Evolutionary conservation across 805 yeast genomes (phyloP).

Genomic region (Nematodospora valgi): DNA sequence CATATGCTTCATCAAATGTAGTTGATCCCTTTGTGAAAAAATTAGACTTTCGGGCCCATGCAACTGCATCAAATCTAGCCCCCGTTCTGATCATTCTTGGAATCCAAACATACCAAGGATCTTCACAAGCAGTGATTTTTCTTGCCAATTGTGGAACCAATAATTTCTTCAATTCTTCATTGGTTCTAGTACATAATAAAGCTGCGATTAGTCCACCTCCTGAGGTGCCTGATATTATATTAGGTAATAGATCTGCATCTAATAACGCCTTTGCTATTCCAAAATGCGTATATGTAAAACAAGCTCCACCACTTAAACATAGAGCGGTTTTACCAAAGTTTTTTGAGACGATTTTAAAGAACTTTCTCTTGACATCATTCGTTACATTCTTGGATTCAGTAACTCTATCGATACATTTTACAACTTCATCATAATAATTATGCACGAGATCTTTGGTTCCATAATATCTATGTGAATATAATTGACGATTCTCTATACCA

Average conservation of each 20-base stretch:
- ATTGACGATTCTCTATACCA: conserved; percentile 68
- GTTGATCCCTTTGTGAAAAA: conserved; percentile 74
- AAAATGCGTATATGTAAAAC: conserved; percentile 73
- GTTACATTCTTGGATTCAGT: conserved; percentile 36
- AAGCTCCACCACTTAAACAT: conserved; percentile 76
- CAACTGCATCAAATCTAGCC: conserved; percentile 70
- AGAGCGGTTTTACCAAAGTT: conserved; percentile 72
- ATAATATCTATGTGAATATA: conserved; percentile 71
- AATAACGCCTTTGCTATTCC: conserved; percentile 71
- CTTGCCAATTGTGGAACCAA: conserved; percentile 59
- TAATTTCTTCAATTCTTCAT: conserved; percentile 56
- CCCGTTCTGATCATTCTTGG: conserved; percentile 71
- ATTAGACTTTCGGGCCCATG: conserved; percentile 65
- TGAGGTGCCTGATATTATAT: conserved; percentile 71
- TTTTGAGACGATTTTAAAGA: conserved; percentile 56
- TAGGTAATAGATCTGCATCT: conserved; percentile 64
- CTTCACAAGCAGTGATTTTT: conserved; percentile 68
- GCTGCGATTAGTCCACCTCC: conserved; percentile 83
- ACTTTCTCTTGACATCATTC: conserved; percentile 39
- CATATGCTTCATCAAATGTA: conserved; percentile 68
- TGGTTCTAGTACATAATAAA: conserved; percentile 62
- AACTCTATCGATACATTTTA: conserved; percentile 43
- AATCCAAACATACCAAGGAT: conserved; percentile 56
- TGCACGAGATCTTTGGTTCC: conserved; percentile 67
- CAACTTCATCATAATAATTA: conserved; percentile 52